Evolutionary conservation across 1,284 basidiomycete genomes (phyloP).

Genomic region (Leccinum angustisporum): DNA sequence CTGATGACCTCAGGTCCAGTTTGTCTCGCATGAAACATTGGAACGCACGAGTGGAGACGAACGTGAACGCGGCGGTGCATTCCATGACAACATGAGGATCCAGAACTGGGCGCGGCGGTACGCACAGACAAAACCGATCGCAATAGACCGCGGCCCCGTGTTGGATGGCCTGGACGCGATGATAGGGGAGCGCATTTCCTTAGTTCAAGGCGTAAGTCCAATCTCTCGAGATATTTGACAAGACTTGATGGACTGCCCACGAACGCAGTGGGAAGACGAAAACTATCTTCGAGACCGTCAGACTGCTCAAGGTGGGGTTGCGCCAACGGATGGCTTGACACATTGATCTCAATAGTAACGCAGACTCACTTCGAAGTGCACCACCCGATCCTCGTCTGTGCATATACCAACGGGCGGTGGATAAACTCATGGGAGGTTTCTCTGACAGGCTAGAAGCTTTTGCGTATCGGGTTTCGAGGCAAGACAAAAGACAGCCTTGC

Average conservation of each 20-base stretch:
- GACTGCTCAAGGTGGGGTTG: constrained; percentile 69
- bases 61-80: constrained; percentile 45
- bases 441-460: constrained; percentile 65
- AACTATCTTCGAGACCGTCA: constrained; percentile 85
- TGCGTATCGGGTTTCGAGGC: constrained; percentile 72
- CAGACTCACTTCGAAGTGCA: constrained; percentile 79
- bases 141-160: constrained; percentile 79
- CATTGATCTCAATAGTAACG: neutral
- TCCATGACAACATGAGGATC: constrained; percentile 69
- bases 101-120: constrained; percentile 77
- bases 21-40: constrained; percentile 35
- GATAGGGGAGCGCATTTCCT: constrained; percentile 74
- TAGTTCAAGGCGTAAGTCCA: constrained; percentile 82
- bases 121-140: constrained; percentile 57
- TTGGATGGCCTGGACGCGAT: constrained; percentile 76
- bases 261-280: constrained; percentile 84
- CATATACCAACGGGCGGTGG: constrained; percentile 94
- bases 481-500: constrained; percentile 59
- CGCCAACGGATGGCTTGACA: neutral
- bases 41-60: constrained; percentile 35
- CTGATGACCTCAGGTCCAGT: constrained; percentile 35
- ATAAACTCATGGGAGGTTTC: constrained; percentile 83
- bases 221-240: neutral
- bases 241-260: constrained; percentile 3
- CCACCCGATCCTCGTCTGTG: constrained; percentile 84